A percentile compares a stretch with the other conserved stretches of the same genome.
These are phyloP conservation scores for Otatea glauca DNA, from an alignment of 176 grass and related monocot species.

Conservation along the genomic window DNA sequence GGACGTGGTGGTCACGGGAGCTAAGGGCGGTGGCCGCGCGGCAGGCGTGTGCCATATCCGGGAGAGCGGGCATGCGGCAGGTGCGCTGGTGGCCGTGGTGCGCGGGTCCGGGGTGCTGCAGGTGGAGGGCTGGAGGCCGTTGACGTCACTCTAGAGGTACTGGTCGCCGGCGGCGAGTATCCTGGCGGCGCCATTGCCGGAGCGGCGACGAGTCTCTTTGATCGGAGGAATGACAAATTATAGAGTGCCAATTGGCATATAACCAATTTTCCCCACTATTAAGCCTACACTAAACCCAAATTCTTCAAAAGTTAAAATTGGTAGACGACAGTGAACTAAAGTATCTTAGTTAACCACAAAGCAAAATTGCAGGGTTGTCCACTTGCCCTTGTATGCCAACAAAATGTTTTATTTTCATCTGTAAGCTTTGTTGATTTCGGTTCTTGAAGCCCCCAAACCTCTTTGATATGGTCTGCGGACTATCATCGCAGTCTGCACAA, in stretches of 20 bases:
- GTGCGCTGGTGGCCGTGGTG: conserved; percentile 71
- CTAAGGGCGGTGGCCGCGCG: conserved; percentile 53
- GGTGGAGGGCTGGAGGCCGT: conserved; percentile 41
- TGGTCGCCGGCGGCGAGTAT: too few species aligned
- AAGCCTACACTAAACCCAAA: not conserved
- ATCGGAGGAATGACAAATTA: too few species aligned
- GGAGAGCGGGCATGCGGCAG: conserved; percentile 80
- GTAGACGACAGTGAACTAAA: not conserved
- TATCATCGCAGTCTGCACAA: not conserved
- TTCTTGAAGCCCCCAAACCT: not conserved
- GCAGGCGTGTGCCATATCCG: conserved; percentile 64
- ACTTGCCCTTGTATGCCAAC: not conserved
- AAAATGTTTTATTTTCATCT: not conserved
- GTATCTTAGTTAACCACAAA: not conserved
- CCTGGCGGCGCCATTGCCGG: too few species aligned
- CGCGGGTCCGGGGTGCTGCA: conserved; percentile 67
- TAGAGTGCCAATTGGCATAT: too few species aligned
- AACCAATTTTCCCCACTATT: not conserved
- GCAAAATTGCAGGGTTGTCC: not conserved
- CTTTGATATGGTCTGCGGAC: not conserved
- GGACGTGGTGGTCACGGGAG: conserved; percentile 62
- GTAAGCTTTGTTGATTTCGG: not conserved
- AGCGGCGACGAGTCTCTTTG: too few species aligned
- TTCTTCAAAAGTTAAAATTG: not conserved
- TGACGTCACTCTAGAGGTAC: too few species aligned